Evolutionary conservation across 139 green algal genomes (phyloP).

Genomic region (Picochlorum sp.): DNA sequence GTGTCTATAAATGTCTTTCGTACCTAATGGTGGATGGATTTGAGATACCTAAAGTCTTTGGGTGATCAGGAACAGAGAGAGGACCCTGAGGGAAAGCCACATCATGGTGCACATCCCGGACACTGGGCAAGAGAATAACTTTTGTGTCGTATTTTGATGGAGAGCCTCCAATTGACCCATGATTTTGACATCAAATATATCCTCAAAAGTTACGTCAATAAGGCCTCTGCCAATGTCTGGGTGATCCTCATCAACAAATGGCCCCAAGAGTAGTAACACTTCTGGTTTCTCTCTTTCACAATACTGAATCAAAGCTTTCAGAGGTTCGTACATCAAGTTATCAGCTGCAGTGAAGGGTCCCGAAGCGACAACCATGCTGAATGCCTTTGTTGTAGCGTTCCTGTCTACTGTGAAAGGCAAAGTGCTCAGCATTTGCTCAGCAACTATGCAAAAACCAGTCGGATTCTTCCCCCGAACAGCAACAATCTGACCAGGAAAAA

Average conservation of each 20-base stretch:
- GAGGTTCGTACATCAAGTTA: slow-evolving; percentile 52
- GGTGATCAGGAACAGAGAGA: slow-evolving; percentile 21
- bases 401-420: slow-evolving; percentile 26
- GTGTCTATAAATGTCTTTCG: too few species aligned
- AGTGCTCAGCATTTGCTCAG: slow-evolving; percentile 42
- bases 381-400: not conserved
- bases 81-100: slow-evolving; percentile 69
- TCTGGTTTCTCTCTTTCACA: slow-evolving; percentile 38
- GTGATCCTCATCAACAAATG: slow-evolving; percentile 88
- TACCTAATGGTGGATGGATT: slow-evolving; percentile 31
- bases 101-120: slow-evolving; percentile 56
- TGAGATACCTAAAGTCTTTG: slow-evolving; percentile 14
- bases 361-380: slow-evolving; percentile 48
- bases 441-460: slow-evolving; percentile 58
- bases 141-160: slow-evolving; percentile 6
- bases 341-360: slow-evolving; percentile 64
- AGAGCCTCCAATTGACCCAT: slow-evolving; percentile 31
- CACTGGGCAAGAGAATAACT: slow-evolving; percentile 69
- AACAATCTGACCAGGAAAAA: slow-evolving; percentile 70
- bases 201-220: slow-evolving; percentile 64
- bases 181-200: slow-evolving; percentile 55
- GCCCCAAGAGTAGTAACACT: slow-evolving; percentile 75
- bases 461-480: slow-evolving; percentile 66
- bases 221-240: slow-evolving; percentile 45
- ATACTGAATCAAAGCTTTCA: slow-evolving; percentile 64